Conservation (phyloP, 2,329 filamentous ascomycete genomes). For the Ophiostoma perfectum region DNA sequence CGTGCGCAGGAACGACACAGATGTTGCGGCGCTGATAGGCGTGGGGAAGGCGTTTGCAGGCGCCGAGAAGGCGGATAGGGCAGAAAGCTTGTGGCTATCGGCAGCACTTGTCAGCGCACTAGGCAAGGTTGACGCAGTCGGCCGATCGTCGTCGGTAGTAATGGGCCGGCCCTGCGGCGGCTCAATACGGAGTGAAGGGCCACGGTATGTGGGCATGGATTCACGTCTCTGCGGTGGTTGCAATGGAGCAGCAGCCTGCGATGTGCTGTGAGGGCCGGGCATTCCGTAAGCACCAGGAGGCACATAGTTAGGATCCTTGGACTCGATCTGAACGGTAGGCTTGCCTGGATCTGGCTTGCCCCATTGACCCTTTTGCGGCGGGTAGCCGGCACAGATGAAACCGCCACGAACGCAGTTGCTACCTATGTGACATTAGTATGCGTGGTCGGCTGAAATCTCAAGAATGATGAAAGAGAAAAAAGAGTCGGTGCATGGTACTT, state of each 20-base stretch:
- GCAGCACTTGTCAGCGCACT: constrained; percentile 56
- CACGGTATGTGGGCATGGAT: constrained; percentile 54
- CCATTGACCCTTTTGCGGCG: constrained; percentile 70
- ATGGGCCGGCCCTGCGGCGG: constrained; percentile 55
- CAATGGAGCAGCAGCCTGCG: constrained; percentile 8
- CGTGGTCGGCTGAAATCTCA: constrained; percentile 2
- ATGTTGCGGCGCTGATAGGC: constrained; percentile 51
- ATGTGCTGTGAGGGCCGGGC: constrained; percentile 33
- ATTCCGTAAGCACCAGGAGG: constrained; percentile 58
- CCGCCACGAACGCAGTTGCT: constrained; percentile 87
- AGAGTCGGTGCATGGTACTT: constrained; percentile 37
- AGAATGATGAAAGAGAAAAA: not conserved
- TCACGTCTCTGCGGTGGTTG: constrained; percentile 45
- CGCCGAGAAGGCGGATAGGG: constrained; percentile 46
- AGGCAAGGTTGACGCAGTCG: constrained; percentile 54
- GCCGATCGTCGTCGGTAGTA: constrained; percentile 53
- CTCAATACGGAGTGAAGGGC: constrained; percentile 57
- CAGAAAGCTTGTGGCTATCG: constrained; percentile 50
- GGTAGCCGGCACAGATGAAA: constrained; percentile 88
- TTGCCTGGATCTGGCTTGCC: constrained; percentile 68
- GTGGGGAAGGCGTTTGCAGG: constrained; percentile 56
- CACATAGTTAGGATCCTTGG: constrained; percentile 66
- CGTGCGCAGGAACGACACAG: constrained; percentile 43
- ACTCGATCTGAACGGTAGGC: constrained; percentile 69
- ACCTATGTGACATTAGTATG: constrained; percentile 44